Conservation (phyloP, 805 yeast species). For the Starmerella cellae region DNA sequence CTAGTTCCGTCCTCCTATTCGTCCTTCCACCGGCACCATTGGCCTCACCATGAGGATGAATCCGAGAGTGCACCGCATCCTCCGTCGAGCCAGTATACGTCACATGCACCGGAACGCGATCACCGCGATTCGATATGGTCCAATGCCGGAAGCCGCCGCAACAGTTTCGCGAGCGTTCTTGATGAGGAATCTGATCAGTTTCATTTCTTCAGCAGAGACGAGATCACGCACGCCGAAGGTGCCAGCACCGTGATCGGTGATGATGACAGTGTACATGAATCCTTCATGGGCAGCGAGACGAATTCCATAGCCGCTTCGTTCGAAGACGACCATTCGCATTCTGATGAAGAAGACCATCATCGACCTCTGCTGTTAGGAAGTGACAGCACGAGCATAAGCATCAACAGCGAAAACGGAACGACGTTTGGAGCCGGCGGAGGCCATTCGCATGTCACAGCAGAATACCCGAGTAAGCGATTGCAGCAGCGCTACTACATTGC, state of each 20-base stretch:
- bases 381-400: neutral
- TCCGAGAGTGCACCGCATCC: neutral
- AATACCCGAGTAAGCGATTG: constrained; percentile 22
- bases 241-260: constrained; percentile 50
- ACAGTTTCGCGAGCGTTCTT: constrained; percentile 7
- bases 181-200: constrained; percentile 30
- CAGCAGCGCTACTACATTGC: constrained; percentile 79
- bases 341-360: constrained; percentile 1
- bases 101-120: constrained; percentile 3
- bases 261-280: constrained; percentile 25
- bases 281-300: constrained; percentile 1
- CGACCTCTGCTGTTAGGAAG: constrained; percentile 3
- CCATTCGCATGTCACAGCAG: neutral
- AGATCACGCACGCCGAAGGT: constrained; percentile 78
- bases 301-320: constrained; percentile 3
- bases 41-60: constrained; percentile 17
- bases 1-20: constrained; percentile 58
- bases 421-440: neutral
- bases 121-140: constrained; percentile 16
- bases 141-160: constrained; percentile 3
- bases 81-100: neutral
- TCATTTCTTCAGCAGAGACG: constrained; percentile 70
- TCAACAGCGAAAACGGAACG: neutral
- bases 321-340: neutral
- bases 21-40: constrained; percentile 41